Percentiles rank a stretch among this genome's conserved stretches.
Conservation (phyloP, 805 yeast species). For the Grigorovia humatica region DNA sequence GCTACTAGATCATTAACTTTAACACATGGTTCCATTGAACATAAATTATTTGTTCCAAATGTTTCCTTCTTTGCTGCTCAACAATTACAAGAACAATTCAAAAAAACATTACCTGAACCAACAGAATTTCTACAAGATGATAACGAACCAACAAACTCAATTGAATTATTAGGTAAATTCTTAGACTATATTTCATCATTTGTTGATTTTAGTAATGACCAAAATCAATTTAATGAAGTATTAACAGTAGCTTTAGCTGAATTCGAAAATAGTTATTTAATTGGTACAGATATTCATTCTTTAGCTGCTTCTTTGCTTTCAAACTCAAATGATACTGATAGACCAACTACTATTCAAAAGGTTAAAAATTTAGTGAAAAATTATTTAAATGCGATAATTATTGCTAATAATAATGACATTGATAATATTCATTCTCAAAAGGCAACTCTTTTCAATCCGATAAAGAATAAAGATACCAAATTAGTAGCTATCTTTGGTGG, state of each 20-base stretch:
- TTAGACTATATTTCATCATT: slow-evolving; percentile 58
- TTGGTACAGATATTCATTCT: slow-evolving; percentile 75
- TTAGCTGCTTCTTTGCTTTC: slow-evolving; percentile 61
- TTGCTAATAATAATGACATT: slow-evolving; percentile 35
- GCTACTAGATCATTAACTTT: slow-evolving; percentile 74
- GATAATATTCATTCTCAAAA: slow-evolving; percentile 32
- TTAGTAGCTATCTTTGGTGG: slow-evolving; percentile 92
- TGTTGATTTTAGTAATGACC: slow-evolving; percentile 30
- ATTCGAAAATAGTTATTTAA: slow-evolving; percentile 72
- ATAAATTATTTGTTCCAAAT: slow-evolving; percentile 79
- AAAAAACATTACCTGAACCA: slow-evolving; percentile 61
- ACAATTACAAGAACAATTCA: slow-evolving; percentile 80
- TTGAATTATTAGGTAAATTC: slow-evolving; percentile 76
- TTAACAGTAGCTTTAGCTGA: slow-evolving; percentile 63
- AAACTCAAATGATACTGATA: slow-evolving; percentile 26
- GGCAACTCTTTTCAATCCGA: slow-evolving; percentile 56
- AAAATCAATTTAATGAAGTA: slow-evolving; percentile 54
- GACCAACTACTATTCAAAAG: slow-evolving; percentile 56
- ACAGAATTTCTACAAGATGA: slow-evolving; percentile 82
- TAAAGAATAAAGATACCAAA: slow-evolving; percentile 45
- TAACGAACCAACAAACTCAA: slow-evolving; percentile 78
- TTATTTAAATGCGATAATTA: slow-evolving; percentile 55
- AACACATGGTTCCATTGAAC: slow-evolving; percentile 79
- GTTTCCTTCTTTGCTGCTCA: slow-evolving; percentile 68
- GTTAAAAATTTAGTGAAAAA: slow-evolving; percentile 66